phyloP scores from a whole-genome alignment of 1,284 basidiomycete species.

The Pholiota adiposa region DNA sequence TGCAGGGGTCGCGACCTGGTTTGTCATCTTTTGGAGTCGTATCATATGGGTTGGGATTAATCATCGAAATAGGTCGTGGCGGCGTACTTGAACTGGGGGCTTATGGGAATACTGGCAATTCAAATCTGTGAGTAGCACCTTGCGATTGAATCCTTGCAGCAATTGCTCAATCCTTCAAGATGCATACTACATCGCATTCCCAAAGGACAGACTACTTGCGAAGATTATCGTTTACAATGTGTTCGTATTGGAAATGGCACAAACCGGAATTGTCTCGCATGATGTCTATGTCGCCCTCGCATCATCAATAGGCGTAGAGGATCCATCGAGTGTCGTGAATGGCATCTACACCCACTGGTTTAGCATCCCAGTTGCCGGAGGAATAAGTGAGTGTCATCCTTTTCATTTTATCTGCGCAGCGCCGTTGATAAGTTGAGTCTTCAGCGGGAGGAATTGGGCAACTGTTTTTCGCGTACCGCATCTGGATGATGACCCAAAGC shows the following conservation, averaged over 20 bases:
- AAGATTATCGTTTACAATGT: slow-evolving; percentile 27
- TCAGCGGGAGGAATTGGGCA: slow-evolving; percentile 33
- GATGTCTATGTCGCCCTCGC: slow-evolving; percentile 24
- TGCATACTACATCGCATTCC: slow-evolving; percentile 28
- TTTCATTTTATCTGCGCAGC: neutral
- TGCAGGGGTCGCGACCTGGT: slow-evolving; percentile 5
- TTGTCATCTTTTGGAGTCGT: neutral
- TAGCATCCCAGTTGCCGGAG: slow-evolving; percentile 29
- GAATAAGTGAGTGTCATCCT: slow-evolving; percentile 23
- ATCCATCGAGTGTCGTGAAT: slow-evolving; percentile 15
- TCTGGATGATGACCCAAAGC: slow-evolving; percentile 25
- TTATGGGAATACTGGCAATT: slow-evolving; percentile 24
- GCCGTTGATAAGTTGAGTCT: neutral
- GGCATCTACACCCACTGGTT: slow-evolving; percentile 27
- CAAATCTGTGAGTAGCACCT: slow-evolving; percentile 29
- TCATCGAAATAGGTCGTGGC: slow-evolving; percentile 21
- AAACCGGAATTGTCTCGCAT: slow-evolving; percentile 26
- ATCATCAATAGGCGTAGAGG: slow-evolving; percentile 14
- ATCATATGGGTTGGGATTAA: neutral
- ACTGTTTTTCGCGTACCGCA: slow-evolving; percentile 32
- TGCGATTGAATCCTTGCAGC: too few relatives aligned
- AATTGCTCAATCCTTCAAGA: slow-evolving; percentile 22
- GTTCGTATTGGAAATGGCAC: slow-evolving; percentile 22
- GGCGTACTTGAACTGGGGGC: slow-evolving; percentile 26
- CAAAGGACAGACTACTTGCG: slow-evolving; percentile 20